Evolutionary conservation across 441 rosid species (phyloP).

Genomic region (Gossypium gossypioides): DNA sequence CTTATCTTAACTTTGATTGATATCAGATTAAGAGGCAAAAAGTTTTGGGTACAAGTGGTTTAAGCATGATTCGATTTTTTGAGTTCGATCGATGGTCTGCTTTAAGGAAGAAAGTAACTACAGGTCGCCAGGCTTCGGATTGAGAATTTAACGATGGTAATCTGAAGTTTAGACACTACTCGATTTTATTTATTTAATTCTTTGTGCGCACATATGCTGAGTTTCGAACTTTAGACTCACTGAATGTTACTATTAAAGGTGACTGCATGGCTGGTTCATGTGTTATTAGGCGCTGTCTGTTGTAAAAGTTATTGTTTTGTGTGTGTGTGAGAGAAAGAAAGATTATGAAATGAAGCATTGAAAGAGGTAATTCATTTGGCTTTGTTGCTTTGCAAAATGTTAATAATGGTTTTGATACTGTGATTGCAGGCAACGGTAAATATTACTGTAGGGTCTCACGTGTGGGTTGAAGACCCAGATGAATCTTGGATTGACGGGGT

Average conservation of each 20-base stretch:
- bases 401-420: conserved; percentile 14
- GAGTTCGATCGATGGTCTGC: neutral
- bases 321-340: no score
- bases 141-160: conserved; percentile 32
- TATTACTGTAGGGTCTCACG: conserved; percentile 78
- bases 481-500: conserved; percentile 75
- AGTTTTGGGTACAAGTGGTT: neutral
- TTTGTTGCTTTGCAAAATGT: neutral
- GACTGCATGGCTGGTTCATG: no score
- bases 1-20: neutral
- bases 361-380: no score
- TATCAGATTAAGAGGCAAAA: neutral
- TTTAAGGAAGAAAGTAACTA: conserved; percentile 12
- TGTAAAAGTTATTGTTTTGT: no score
- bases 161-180: neutral
- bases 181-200: neutral
- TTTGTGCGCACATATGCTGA: no score
- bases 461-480: conserved; percentile 78
- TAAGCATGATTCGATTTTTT: conserved; percentile 14
- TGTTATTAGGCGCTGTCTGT: no score
- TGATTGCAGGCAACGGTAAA: conserved; percentile 71
- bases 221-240: no score
- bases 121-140: conserved; percentile 17
- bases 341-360: no score
- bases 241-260: no score